phyloP scores from a whole-genome alignment of 2,329 filamentous ascomycete species.

The Trichophyton equinum region DNA sequence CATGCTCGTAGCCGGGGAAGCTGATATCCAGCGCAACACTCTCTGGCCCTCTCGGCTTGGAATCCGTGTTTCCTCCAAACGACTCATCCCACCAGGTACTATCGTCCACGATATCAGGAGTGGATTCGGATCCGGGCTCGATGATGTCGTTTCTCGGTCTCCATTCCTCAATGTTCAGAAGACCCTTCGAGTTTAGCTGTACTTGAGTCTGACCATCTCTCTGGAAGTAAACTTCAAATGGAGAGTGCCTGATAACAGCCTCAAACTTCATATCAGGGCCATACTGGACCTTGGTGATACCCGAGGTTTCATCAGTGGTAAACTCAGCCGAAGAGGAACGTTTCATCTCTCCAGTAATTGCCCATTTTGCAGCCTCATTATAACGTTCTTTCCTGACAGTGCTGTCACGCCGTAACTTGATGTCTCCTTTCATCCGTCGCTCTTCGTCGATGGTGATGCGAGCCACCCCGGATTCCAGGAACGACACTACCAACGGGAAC shows the following conservation, averaged over 20 bases:
- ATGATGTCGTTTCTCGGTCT: conserved; percentile 62
- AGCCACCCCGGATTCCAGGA: conserved; percentile 78
- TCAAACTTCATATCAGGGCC: conserved; percentile 65
- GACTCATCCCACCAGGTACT: conserved; percentile 96
- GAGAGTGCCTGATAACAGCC: conserved; percentile 68
- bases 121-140: conserved; percentile 25
- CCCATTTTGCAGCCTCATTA: conserved; percentile 79
- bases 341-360: conserved; percentile 67
- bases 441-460: conserved; percentile 87
- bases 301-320: conserved; percentile 50
- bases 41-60: conserved; percentile 89
- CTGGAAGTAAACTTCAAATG: conserved; percentile 77
- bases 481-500: conserved; percentile 73
- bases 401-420: conserved; percentile 75
- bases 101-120: conserved; percentile 51
- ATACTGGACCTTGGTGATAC: conserved; percentile 62
- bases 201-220: conserved; percentile 70
- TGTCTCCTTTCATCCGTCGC: conserved; percentile 74
- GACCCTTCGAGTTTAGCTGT: conserved; percentile 76
- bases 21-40: conserved; percentile 82
- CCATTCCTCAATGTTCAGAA: conserved; percentile 95
- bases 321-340: conserved; percentile 60
- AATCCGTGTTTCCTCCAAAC: conserved; percentile 90
- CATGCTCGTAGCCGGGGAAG: conserved; percentile 82
- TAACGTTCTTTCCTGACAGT: conserved; percentile 81